Base-by-base conservation (phyloP, 331 rosid genomes). In the Acacia pycnantha region DNA sequence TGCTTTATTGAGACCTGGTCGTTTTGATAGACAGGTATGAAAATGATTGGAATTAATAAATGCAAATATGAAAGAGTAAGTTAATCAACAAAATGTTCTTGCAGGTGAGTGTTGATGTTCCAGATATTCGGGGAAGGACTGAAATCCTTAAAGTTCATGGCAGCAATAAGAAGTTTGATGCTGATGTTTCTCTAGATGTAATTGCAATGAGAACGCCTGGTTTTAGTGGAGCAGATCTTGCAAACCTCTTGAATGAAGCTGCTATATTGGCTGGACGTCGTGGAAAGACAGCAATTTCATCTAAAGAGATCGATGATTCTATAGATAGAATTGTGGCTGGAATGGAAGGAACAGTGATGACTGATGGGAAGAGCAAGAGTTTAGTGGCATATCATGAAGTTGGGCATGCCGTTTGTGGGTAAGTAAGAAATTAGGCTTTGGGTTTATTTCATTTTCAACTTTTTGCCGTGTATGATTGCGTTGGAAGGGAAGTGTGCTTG, bases 341-440 rank as follows among this genome's bases (percentile, higher is more conserved):
- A 88, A 95, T 95, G 99, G 99, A 95, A 92, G 99, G 99, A 77
- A 95, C 98, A 31, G 96, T 93, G 85, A 95, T 95, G 99, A 92
- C 96, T 35, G 97, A 95, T 33, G 99, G 99, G 85, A 95, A 95
- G 90, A 95, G 99, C 87, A 95, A 95, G 85, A 93, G 94, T 85
- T 86, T 95, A 83, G 98, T 92, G 80, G 97, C 98, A 51, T 95
- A 95, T 87, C 99, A 95, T 72, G 99, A 95, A 92, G 98, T 93
- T 70, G 99, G 99, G 68, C 99, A 95, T 35, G 99, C 98, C 81
- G 84, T 95, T 82, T 95, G 99, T 77, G 99, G 99, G 99, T 93
- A 82, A 77, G 98, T 74, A 37, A 56, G 75, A 65, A 37, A 73
- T 47, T 74, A 72, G 50, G 54, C 53, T 54, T 41, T 59, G 11